Evolutionary conservation across 805 yeast species (phyloP).

Genomic region (Wickerhamomyces queroliae): DNA sequence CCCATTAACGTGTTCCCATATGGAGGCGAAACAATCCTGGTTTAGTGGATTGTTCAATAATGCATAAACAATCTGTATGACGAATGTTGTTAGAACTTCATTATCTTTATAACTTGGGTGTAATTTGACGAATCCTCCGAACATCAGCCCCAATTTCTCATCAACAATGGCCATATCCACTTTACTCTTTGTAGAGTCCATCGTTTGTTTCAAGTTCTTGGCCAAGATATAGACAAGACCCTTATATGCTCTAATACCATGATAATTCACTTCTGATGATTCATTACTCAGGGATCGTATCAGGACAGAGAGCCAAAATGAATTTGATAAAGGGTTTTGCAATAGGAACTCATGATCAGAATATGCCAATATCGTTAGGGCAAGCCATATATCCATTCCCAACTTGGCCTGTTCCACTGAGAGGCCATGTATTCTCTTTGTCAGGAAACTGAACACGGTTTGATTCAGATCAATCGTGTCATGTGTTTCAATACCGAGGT

Average conservation of each 20-base stretch:
- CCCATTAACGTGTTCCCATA: background rate
- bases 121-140: background rate
- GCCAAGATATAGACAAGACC: background rate
- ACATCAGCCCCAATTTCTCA: background rate
- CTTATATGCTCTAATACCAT: background rate
- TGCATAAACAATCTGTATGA: conserved; percentile 5
- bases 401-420: conserved; percentile 3
- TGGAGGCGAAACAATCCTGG: background rate
- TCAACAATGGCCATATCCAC: background rate
- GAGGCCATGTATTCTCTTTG: conserved; percentile 3
- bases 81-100: background rate
- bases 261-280: background rate
- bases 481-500: too few species aligned
- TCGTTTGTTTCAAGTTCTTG: background rate
- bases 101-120: background rate
- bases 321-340: background rate
- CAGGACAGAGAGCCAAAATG: background rate
- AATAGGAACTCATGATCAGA: conserved; percentile 5
- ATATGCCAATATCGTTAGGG: conserved; percentile 12
- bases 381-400: conserved; percentile 19
- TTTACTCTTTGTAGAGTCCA: background rate
- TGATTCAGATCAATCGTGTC: conserved; percentile 7
- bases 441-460: conserved; percentile 5
- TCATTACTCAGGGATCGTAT: conserved; percentile 1
- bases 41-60: conserved; percentile 6